Conservation (phyloP, 805 yeast genomes). For the Candida namnaoensis region DNA sequence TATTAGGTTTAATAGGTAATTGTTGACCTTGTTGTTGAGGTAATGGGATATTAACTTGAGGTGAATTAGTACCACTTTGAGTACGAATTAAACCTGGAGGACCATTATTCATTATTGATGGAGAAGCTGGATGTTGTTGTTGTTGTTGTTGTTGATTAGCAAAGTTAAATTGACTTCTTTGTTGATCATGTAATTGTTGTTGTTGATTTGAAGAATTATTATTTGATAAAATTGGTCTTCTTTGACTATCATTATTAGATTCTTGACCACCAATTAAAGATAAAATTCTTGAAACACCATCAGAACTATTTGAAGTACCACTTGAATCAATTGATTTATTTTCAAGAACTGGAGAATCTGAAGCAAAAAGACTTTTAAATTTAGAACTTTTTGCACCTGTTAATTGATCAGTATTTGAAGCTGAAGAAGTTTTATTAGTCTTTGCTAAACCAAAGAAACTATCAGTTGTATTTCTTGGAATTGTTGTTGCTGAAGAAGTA, state of each 20-base stretch:
- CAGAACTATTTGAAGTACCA: background rate
- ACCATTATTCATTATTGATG: no score
- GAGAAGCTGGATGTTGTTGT: no score
- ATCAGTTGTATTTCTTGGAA: conserved; percentile 14
- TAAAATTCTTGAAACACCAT: conserved; percentile 16
- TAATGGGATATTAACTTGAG: no score
- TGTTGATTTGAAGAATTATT: background rate
- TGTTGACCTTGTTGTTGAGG: conserved; percentile 11
- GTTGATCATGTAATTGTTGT: background rate
- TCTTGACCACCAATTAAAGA: conserved; percentile 13
- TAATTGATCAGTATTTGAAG: conserved; percentile 3
- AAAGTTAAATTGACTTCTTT: background rate
- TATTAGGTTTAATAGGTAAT: background rate
- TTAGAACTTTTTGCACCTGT: conserved; percentile 16
- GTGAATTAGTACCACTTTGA: no score
- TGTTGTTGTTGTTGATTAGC: background rate
- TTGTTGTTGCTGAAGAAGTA: background rate
- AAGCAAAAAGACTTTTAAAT: conserved; percentile 17
- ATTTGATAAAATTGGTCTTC: no score
- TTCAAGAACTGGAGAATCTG: conserved; percentile 5
- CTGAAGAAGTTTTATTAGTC: background rate
- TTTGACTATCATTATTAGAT: conserved; percentile 7
- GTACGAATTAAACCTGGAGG: no score
- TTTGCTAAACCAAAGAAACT: conserved; percentile 14
- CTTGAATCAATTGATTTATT: background rate